A percentile compares a stretch with the other conserved stretches of the same genome.
Evolutionary conservation across 805 yeast species (phyloP).

Genomic region (Teunomyces stri): DNA sequence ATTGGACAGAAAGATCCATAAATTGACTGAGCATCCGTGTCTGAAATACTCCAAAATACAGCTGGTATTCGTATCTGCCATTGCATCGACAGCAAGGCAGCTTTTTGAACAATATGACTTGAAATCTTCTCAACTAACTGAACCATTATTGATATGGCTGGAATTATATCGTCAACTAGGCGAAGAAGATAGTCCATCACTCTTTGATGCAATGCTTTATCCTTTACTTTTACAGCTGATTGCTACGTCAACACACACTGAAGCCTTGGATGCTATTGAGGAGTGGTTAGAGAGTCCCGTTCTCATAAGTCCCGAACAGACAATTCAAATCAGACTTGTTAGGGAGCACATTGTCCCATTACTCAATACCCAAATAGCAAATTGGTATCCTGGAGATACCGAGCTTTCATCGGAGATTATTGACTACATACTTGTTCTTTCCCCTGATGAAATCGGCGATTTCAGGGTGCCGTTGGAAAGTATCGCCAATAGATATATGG

Average conservation of each 20-base stretch:
- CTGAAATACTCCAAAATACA: not conserved
- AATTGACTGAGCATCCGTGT: not conserved
- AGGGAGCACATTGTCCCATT: slow-evolving; percentile 20
- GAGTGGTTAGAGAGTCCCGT: slow-evolving; percentile 17
- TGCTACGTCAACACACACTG: not conserved
- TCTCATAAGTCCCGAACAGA: slow-evolving; percentile 11
- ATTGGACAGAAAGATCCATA: not conserved
- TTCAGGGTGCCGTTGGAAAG: slow-evolving; percentile 6
- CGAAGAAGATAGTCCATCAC: not conserved
- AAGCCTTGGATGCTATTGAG: slow-evolving; percentile 12
- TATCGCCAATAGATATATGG: slow-evolving; percentile 10
- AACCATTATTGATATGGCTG: slow-evolving; percentile 15
- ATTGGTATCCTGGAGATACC: slow-evolving; percentile 16
- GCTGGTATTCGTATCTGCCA: slow-evolving; percentile 11
- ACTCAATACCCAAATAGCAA: slow-evolving; percentile 7
- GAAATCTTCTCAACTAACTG: slow-evolving; percentile 5
- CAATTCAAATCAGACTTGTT: slow-evolving; percentile 12
- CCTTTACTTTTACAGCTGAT: slow-evolving; percentile 2
- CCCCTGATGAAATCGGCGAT: slow-evolving; percentile 7
- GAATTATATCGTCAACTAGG: slow-evolving; percentile 10
- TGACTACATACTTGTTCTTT: slow-evolving; percentile 18
- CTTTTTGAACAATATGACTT: slow-evolving; percentile 10
- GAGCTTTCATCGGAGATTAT: slow-evolving; percentile 15
- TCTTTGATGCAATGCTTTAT: slow-evolving; percentile 21
- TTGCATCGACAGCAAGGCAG: not conserved